These are phyloP conservation scores for Leucocoprinus leucothites DNA, from an alignment of 768 basidiomycete species.

Conservation along the genomic window DNA sequence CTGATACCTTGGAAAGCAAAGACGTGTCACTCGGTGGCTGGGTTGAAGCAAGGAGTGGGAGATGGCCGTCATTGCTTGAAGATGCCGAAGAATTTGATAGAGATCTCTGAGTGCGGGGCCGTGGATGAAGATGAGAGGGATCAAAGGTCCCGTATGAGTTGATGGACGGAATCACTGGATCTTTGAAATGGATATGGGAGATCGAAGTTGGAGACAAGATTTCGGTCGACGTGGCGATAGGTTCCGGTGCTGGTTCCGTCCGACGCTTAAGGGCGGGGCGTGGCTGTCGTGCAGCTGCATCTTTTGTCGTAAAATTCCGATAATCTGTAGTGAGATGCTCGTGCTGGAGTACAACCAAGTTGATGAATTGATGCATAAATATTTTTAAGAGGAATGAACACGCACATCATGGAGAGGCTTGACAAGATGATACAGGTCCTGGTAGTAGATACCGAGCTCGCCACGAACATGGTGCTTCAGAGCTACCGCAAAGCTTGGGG, in stretches of 20 bases:
- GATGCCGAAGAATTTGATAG: constrained; percentile 19
- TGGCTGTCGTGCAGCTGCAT: constrained; percentile 22
- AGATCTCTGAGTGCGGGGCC: constrained; percentile 7
- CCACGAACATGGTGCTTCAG: constrained; percentile 64
- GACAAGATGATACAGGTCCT: constrained; percentile 57
- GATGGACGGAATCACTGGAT: constrained; percentile 40
- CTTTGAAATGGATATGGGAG: constrained; percentile 16
- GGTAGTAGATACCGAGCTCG: constrained; percentile 58
- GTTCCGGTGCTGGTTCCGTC: constrained; percentile 13
- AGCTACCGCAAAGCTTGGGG: constrained; percentile 47
- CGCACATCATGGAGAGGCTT: constrained; percentile 53
- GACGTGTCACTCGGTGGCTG: constrained; percentile 20
- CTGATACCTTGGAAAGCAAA: constrained; percentile 27
- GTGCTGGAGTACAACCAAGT: constrained; percentile 30
- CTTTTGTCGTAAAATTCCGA: constrained; percentile 17
- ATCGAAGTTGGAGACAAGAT: constrained; percentile 14
- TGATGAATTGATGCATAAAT: neutral
- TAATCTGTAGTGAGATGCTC: constrained; percentile 25
- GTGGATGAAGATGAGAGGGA: constrained; percentile 21
- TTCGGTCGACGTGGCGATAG: neutral
- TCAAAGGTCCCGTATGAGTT: constrained; percentile 51
- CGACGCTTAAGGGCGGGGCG: constrained; percentile 27
- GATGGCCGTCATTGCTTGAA: constrained; percentile 25
- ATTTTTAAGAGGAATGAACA: neutral
- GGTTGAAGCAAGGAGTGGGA: constrained; percentile 37